Evolutionary conservation across 768 basidiomycete species (phyloP), one percentile per base, ranked within the genome.

Genomic region (Chalciporus piperatus): DNA sequence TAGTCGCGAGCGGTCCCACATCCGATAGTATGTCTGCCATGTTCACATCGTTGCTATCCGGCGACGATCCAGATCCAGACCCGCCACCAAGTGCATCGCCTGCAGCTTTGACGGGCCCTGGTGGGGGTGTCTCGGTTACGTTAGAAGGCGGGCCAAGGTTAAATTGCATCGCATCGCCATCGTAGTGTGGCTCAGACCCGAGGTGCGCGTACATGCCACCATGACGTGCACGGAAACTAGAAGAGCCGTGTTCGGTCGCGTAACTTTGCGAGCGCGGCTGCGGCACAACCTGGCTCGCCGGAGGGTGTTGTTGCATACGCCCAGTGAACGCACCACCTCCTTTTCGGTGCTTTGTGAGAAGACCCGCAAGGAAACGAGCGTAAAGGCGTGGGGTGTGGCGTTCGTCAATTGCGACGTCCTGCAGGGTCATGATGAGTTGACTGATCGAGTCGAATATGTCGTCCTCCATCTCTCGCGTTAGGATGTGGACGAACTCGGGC

Each of bases 341-440:
- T 45, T 78, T 79, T n/a, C 83, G 81, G 64, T 89, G 82, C 49
- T 79, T 79, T 27, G 81, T 79, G 17, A 92, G 72, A 23, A 91
- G 72, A n/a, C 83, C 76, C 0, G 84, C 81, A 7, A 92, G 76
- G 75, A 92, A 92, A 13, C 87, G 81, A 12, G 89, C 86, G 59
- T 91, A 89, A 30, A 91, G 73, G 57, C 82, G 85, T 2, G 88
- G 89, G 0, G 87, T 89, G 62, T 92, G 89, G 13, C 85, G 79
- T 58, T 88, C 87, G 59, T 92, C 89, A 45, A 91, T 87, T 14
- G 89, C 85, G 44, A 90, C 81, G 50, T 84, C 84, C 12, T 83
- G 78, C 48, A 91, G 69, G 0, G 81, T 85, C 54, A 85, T 81
- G 57, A 92, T 89, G 19, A 92, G 75, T 10, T 80, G 78, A 35